Base-by-base conservation (phyloP, 2,329 filamentous ascomycete species). In the Cryphonectria nitschkei region DNA sequence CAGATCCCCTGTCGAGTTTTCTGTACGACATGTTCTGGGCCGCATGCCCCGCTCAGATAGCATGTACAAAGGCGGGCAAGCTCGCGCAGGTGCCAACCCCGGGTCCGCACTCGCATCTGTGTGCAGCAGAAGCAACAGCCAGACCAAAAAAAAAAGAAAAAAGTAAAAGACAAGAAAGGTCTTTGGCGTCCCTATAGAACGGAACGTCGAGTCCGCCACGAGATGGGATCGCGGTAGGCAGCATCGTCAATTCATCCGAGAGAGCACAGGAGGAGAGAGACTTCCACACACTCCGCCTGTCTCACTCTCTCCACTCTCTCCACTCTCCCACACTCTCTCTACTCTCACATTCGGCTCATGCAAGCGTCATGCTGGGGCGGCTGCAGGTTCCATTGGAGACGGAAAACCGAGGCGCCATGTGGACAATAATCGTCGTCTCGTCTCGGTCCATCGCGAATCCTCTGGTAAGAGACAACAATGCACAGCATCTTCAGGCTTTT, bases 21-120 rank as follows among this genome's bases (percentile, higher is more conserved):
- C 68, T 68, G 71, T 71, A 60, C 66, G 66, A 72, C 71, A 72
- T 67, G 71, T 52, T 67, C 66, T 64, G 41, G 58, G 60, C 65
- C 68, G 68, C 61, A 65, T 64, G 37, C 70, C 68, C 65, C 70
- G 65, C 68, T 29, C 65, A 52, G 39, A 43, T 54, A 22, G 67
- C 29, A 6, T 29, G 63, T 54, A 65, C 46, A 32, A 56, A 66
- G 32, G 32, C 63, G 34, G 26, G 46, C 63, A 65, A 54, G 34
- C 26, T 29, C n/a, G 39, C 14, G 37, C 34, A 41, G 39, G 39
- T 46, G 37, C 37, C 37, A 39, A 16, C 11, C 37, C n/a, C 63
- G n/a, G 63, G 19, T 32, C 63, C 29, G 41, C 29, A 29, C 39
- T 43, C 37, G 32, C 52, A n/a, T 52, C 29, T 29, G 22, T n/a